Base-by-base conservation (phyloP, 768 basidiomycete species). In the Lactifluus hygrophoroides region DNA sequence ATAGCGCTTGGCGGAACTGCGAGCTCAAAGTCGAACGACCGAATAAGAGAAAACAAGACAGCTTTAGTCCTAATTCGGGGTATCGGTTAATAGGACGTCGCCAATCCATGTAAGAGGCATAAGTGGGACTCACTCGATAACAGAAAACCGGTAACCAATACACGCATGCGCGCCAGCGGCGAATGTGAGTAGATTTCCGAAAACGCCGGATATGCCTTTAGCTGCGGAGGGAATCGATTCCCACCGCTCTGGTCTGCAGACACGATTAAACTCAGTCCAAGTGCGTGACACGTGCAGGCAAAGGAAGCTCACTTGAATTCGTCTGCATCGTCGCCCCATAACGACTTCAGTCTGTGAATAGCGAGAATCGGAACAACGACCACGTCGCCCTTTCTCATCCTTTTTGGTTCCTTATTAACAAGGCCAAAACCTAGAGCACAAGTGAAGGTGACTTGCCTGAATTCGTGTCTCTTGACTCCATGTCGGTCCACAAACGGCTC, bases 11-110 rank as follows among this genome's bases (percentile, higher is more conserved):
- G 30, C 8, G 42, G 40, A 30, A 58, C 28, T 0, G 59, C 62
- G 13, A 66, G 52, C 35, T 58, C 61, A 43, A 66, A 66, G 17
- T 65, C 65, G 48, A 68, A 68, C 13, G 67, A 53, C 16, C 67
- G 67, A 19, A 66, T 49, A 30, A 68, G 56, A 14, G 60, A 52
- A 49, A 68, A 68, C 3, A 68, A 1, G 38, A 68, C 44, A 0
- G 67, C 65, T 46, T 68, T 68, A 52, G 57, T 63, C 59, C 67
- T 68, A 44, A 28, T 28, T 23, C 3, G 42, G 21, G 10, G 4
- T 13, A 28, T 44, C 14, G n/a, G 16, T 23, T 30, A 21, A 32
- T 32, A 48, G n/a, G 17, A 13, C 34, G 21, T 16, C n/a, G n/a
- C 21, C 23, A 14, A 23, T 16, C 25, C 21, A 13, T 6, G 19